These are phyloP conservation scores for Picea mariana DNA, from an alignment of 83 land plant species.

Conservation along the genomic window DNA sequence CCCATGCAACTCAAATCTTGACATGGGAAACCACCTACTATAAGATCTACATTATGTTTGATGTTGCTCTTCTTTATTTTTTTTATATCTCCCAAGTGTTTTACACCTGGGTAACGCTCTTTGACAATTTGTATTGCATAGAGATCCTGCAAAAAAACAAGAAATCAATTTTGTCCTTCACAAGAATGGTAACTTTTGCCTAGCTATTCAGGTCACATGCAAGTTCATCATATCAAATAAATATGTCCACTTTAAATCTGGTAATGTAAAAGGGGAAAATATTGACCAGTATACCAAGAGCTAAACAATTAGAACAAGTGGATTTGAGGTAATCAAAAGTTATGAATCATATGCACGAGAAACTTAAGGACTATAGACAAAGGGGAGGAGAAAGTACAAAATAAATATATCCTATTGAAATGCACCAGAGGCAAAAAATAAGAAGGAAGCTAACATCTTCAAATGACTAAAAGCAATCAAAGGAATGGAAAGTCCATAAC, in stretches of 20 bases:
- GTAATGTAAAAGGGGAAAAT: neutral
- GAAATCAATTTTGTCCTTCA: neutral
- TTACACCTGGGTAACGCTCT: constrained; percentile 23
- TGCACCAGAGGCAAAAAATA: no score
- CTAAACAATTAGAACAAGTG: no score
- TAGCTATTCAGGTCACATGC: neutral
- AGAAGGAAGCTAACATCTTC: no score
- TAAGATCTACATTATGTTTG: constrained; percentile 28
- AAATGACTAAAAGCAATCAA: no score
- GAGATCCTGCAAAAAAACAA: constrained; percentile 11
- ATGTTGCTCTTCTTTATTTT: constrained; percentile 19
- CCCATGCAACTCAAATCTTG: constrained; percentile 36
- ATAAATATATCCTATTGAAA: no score
- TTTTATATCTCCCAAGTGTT: constrained; percentile 35
- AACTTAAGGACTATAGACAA: no score
- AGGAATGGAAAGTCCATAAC: no score
- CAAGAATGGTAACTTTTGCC: neutral
- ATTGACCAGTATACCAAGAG: no score
- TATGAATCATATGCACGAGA: no score
- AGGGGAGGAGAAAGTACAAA: no score
- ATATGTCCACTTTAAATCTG: neutral
- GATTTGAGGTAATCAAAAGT: no score
- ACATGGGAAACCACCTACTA: constrained; percentile 43
- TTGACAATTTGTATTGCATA: constrained; percentile 30
- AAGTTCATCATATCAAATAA: neutral